Percentiles rank a stretch among this genome's conserved stretches.
These are phyloP conservation scores for Tuber microsphaerosporum DNA, from an alignment of 495 filamentous ascomycete genomes.

Conservation along the genomic window DNA sequence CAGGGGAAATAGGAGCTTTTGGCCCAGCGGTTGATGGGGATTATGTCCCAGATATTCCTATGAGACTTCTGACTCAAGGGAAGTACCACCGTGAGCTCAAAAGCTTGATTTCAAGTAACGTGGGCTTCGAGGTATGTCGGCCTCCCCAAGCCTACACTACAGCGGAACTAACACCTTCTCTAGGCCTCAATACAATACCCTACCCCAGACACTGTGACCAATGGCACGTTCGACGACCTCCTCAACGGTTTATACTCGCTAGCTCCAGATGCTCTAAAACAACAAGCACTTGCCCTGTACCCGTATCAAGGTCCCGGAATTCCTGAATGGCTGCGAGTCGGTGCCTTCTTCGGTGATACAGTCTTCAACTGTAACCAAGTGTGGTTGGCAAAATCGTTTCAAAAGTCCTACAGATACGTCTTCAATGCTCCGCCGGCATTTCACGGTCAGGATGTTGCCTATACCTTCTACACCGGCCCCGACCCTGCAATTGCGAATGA, in stretches of 20 bases:
- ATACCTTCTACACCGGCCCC: slow-evolving; percentile 53
- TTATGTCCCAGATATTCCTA: slow-evolving; percentile 54
- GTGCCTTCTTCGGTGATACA: slow-evolving; percentile 41
- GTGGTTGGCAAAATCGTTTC: slow-evolving; percentile 47
- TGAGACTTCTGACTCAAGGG: slow-evolving; percentile 52
- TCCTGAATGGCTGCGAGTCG: slow-evolving; percentile 41
- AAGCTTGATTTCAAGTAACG: slow-evolving; percentile 47
- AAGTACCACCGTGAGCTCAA: slow-evolving; percentile 51
- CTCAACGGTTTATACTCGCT: slow-evolving; percentile 16
- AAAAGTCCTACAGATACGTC: slow-evolving; percentile 53
- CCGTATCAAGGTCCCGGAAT: slow-evolving; percentile 45
- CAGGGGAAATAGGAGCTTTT: slow-evolving; percentile 41
- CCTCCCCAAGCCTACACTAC: neutral
- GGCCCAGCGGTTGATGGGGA: slow-evolving; percentile 55
- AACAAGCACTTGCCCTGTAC: slow-evolving; percentile 43
- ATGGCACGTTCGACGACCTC: slow-evolving; percentile 39
- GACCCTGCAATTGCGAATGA: slow-evolving; percentile 25
- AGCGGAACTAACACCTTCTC: slow-evolving; percentile 26
- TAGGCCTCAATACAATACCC: slow-evolving; percentile 37
- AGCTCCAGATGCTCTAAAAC: slow-evolving; percentile 20
- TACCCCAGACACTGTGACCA: slow-evolving; percentile 37
- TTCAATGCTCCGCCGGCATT: slow-evolving; percentile 56
- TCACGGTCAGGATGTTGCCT: slow-evolving; percentile 51
- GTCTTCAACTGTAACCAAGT: slow-evolving; percentile 50
- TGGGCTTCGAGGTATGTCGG: slow-evolving; percentile 35